Percentiles rank a stretch among this genome's conserved stretches.
Conservation (phyloP, 108 stramenopile genomes). For the Epithemia pelagica region DNA sequence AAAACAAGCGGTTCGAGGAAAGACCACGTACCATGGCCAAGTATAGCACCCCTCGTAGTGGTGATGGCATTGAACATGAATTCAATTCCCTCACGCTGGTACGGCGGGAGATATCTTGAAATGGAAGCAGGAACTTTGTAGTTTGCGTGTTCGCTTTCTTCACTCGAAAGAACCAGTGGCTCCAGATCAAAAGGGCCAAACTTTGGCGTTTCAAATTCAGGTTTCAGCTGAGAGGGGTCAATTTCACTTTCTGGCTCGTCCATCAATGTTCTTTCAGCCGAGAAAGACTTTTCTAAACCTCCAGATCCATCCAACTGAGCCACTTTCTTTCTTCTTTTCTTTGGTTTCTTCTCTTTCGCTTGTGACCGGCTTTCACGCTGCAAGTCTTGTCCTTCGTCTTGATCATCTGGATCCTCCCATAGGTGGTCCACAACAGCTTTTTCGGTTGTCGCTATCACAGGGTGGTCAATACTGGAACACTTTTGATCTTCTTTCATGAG, state of each 20-base stretch:
- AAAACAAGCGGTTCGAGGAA: too few relatives aligned
- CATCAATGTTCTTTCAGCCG: background rate
- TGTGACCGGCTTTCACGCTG: background rate
- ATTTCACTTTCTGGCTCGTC: background rate
- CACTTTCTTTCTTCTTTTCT: constrained; percentile 2
- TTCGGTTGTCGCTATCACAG: background rate
- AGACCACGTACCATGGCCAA: constrained; percentile 55
- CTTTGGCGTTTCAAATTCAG: constrained; percentile 55
- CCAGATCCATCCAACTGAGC: background rate
- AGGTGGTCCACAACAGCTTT: background rate
- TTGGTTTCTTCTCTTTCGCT: background rate
- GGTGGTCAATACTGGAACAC: background rate
- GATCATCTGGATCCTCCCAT: background rate
- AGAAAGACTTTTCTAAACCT: too few relatives aligned
- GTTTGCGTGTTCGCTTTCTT: constrained; percentile 10
- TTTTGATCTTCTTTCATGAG: background rate
- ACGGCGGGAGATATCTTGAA: constrained; percentile 65
- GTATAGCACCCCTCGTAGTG: constrained; percentile 44
- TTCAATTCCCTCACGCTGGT: constrained; percentile 67
- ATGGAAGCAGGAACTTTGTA: constrained; percentile 69
- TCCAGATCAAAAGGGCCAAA: constrained; percentile 48
- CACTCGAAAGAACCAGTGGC: constrained; percentile 21
- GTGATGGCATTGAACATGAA: constrained; percentile 67
- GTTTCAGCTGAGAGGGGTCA: constrained; percentile 30
- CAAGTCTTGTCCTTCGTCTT: constrained; percentile 2